Conservation (phyloP, 495 filamentous ascomycete genomes). For the Amniculicola lignicola region DNA sequence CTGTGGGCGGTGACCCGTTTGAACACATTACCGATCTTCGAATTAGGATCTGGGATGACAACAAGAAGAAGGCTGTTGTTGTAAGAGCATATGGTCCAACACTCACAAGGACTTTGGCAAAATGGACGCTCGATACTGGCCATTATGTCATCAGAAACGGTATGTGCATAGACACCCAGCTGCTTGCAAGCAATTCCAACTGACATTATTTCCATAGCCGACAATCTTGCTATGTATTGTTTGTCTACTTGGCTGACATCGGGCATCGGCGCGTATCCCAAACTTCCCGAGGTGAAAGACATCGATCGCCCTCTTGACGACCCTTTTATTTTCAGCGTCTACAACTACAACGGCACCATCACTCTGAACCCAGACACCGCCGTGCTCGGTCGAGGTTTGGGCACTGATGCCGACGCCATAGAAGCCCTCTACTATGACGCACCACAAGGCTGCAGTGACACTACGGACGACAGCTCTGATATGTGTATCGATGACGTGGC, state of each 20-base stretch:
- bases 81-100: constrained; percentile 6
- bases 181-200: not conserved
- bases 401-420: not conserved
- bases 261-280: constrained; percentile 1
- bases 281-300: not conserved
- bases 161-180: not conserved
- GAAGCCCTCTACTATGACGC: not conserved
- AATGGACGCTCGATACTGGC: not conserved
- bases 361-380: not conserved
- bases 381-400: not conserved
- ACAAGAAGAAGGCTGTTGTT: not conserved
- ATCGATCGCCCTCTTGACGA: not conserved
- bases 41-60: not conserved
- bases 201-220: not conserved
- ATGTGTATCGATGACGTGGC: not conserved
- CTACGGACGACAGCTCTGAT: not conserved
- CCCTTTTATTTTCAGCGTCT: not conserved
- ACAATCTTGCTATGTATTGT: constrained; percentile 12
- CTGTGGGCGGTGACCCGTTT: not conserved
- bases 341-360: constrained; percentile 11
- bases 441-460: constrained; percentile 5
- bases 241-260: constrained; percentile 1
- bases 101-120: constrained; percentile 7
- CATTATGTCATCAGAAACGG: constrained; percentile 11
- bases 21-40: constrained; percentile 6